Percentiles rank a stretch among this genome's conserved stretches.
Conservation (phyloP, 306 rosid genomes). For the Sophora flavescens region DNA sequence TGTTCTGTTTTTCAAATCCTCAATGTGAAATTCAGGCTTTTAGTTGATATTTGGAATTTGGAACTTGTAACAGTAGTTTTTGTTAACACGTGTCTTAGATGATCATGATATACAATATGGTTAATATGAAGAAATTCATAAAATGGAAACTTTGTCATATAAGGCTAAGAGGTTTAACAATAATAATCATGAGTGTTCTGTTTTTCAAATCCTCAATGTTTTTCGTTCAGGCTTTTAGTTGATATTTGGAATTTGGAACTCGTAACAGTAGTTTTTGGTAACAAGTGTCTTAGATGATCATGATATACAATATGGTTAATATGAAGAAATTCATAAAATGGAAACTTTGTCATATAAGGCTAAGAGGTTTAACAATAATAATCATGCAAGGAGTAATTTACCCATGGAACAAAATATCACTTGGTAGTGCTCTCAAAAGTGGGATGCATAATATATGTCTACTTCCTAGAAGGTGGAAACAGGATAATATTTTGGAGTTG, state of each 20-base stretch:
- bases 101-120: conserved; percentile 14
- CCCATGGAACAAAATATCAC: neutral
- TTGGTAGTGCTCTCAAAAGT: neutral
- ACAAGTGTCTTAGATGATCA: neutral
- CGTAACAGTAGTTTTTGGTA: neutral
- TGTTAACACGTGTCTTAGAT: neutral
- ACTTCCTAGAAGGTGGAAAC: neutral
- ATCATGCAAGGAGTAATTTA: neutral
- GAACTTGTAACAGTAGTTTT: neutral
- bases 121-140: conserved; percentile 19
- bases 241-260: neutral
- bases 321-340: conserved; percentile 5
- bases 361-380: neutral
- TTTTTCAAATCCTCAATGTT: neutral
- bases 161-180: neutral
- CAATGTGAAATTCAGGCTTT: neutral
- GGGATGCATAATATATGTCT: neutral
- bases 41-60: neutral
- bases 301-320: conserved; percentile 17
- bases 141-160: neutral
- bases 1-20: neutral
- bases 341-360: neutral
- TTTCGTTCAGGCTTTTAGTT: neutral
- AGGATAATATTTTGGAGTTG: neutral
- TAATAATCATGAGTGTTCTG: neutral